Conservation (phyloP, 1,284 basidiomycete genomes). For the Pseudomicrostroma phylloplanum region DNA sequence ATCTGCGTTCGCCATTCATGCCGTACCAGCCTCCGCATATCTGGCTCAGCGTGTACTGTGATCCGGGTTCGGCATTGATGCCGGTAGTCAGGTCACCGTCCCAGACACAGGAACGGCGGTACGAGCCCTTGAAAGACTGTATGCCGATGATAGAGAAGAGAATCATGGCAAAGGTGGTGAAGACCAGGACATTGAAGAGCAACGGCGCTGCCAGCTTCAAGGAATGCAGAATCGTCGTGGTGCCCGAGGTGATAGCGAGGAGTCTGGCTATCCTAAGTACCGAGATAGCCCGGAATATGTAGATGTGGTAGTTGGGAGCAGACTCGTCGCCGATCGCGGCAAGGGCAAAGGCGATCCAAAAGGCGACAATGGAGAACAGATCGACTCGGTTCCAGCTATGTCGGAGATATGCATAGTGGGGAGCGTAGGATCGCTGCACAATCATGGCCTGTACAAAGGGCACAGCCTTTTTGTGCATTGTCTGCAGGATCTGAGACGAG, state of each 20-base stretch:
- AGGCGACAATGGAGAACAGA: slow-evolving; percentile 71
- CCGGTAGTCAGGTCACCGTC: slow-evolving; percentile 22
- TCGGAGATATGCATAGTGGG: slow-evolving; percentile 64
- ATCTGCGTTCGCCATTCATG: slow-evolving; percentile 16
- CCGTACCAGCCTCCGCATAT: slow-evolving; percentile 43
- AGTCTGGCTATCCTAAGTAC: slow-evolving; percentile 78
- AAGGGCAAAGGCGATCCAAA: slow-evolving; percentile 70
- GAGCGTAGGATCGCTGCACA: slow-evolving; percentile 49
- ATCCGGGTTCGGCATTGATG: slow-evolving; percentile 24
- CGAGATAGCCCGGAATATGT: slow-evolving; percentile 81
- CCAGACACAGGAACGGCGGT: slow-evolving; percentile 46
- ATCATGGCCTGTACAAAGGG: slow-evolving; percentile 56
- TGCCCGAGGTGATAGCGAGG: slow-evolving; percentile 82
- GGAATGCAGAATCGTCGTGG: slow-evolving; percentile 86
- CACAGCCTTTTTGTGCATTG: slow-evolving; percentile 33
- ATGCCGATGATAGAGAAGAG: slow-evolving; percentile 63
- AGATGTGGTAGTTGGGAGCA: slow-evolving; percentile 64
- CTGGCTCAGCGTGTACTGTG: slow-evolving; percentile 36
- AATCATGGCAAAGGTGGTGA: slow-evolving; percentile 81
- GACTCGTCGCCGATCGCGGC: slow-evolving; percentile 65
- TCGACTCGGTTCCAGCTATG: slow-evolving; percentile 93
- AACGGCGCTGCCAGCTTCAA: slow-evolving; percentile 84
- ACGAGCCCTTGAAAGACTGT: slow-evolving; percentile 48
- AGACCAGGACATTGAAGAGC: slow-evolving; percentile 79
- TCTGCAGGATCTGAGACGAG: slow-evolving; percentile 13